Percentiles rank a stretch among this genome's conserved stretches.
These are phyloP conservation scores for Debaryomyces nepalensis DNA, from an alignment of 1,139 yeast species.

Conservation along the genomic window DNA sequence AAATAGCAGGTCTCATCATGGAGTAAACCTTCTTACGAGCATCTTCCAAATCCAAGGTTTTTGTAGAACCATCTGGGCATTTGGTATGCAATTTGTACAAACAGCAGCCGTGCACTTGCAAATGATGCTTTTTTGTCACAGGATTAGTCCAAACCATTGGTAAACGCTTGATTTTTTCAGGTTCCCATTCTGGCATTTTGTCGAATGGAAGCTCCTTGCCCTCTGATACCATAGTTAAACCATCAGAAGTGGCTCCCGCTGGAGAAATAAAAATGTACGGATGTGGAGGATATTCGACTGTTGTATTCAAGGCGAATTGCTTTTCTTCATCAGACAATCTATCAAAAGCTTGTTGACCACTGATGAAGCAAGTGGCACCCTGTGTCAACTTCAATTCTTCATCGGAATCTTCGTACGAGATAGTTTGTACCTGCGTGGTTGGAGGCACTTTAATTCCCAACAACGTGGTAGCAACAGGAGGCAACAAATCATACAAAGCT, in stretches of 20 bases:
- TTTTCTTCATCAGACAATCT: conserved; percentile 69
- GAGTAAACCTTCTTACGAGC: conserved; percentile 72
- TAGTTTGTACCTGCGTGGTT: conserved; percentile 45
- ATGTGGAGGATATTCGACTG: conserved; percentile 87
- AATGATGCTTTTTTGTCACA: conserved; percentile 78
- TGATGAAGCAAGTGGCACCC: conserved; percentile 87
- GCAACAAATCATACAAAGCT: conserved; percentile 81
- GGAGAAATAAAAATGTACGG: conserved; percentile 85
- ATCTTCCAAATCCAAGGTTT: conserved; percentile 60
- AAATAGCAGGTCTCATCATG: conserved; percentile 84
- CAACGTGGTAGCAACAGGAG: conserved; percentile 83
- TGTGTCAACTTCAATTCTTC: conserved; percentile 70
- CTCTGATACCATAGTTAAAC: conserved; percentile 82
- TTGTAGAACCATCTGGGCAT: conserved; percentile 54
- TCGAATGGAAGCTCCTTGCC: conserved; percentile 69
- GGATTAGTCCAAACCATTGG: conserved; percentile 95
- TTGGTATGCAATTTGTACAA: conserved; percentile 66
- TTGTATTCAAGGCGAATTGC: conserved; percentile 71
- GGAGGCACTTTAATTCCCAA: conserved; percentile 83
- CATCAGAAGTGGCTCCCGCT: conserved; percentile 82
- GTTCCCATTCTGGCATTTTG: conserved; percentile 82
- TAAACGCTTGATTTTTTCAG: conserved; percentile 68
- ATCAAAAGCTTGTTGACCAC: conserved; percentile 78
- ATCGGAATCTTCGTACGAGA: conserved; percentile 68
- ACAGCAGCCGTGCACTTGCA: conserved; percentile 89